Conservation (phyloP, 208 protist species). For the Leishmania mexicana region DNA sequence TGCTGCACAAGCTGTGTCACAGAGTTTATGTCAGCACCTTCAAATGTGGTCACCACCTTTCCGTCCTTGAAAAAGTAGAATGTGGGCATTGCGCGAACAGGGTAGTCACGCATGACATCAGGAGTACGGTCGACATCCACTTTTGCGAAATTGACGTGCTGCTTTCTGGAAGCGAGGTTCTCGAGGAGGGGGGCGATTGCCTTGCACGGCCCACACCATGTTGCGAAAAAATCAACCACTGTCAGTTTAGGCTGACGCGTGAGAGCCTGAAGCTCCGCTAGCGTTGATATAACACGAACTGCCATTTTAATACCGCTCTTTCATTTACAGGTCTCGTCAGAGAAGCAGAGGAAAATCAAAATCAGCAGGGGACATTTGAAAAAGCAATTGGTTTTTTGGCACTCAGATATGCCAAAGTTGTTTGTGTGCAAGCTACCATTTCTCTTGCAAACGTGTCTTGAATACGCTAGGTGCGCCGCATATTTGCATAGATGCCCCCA, state of each 20-base stretch:
- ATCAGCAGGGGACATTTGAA: background rate
- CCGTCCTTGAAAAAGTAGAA: slow-evolving; percentile 72
- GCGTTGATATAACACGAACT: slow-evolving; percentile 33
- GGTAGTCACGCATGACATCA: slow-evolving; percentile 55
- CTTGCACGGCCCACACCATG: slow-evolving; percentile 75
- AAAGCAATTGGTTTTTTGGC: background rate
- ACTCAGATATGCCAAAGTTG: background rate
- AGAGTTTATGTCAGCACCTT: slow-evolving; percentile 65
- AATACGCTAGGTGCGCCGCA: background rate
- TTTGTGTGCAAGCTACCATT: background rate
- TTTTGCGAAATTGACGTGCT: slow-evolving; percentile 69
- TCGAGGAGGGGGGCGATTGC: slow-evolving; percentile 60
- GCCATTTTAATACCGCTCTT: slow-evolving; percentile 30
- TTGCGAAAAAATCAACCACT: slow-evolving; percentile 80
- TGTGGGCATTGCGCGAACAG: slow-evolving; percentile 65
- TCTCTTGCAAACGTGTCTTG: background rate
- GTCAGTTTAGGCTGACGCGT: slow-evolving; percentile 50
- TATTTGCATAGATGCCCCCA: background rate
- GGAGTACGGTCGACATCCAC: slow-evolving; percentile 61
- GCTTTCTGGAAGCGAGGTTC: slow-evolving; percentile 49
- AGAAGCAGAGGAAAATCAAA: slow-evolving; percentile 19
- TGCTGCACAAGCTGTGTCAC: slow-evolving; percentile 36
- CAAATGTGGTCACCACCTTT: slow-evolving; percentile 51
- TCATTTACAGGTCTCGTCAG: background rate
- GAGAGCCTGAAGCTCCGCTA: slow-evolving; percentile 50